Evolutionary conservation across 192 early-diverging fungal species (phyloP), one percentile per base, ranked within the genome.

Genomic region (Coemansia sp.): DNA sequence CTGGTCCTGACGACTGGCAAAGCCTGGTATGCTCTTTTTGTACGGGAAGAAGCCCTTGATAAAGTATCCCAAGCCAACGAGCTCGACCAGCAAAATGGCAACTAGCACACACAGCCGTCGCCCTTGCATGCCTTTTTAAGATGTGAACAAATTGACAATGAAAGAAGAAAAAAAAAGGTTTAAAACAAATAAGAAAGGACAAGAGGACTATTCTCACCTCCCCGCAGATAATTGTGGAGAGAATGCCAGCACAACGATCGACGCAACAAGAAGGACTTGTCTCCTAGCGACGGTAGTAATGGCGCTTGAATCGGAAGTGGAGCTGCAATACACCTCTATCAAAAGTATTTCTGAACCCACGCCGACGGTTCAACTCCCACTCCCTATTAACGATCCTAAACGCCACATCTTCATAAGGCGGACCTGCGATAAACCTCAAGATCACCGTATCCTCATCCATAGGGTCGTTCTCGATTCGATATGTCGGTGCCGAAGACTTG

Each of bases 361-460:
- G 92, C 72, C 95, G 95, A 69, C 97, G 94, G 7, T 90, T 92
- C 66, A 91, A 90, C 83, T 97, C 96, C 97, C 97, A 99, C 83
- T 98, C 95, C 24, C 92, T 86, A 61, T 95, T 96, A 60, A 97
- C 95, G 49, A 99, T 96, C 40, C 93, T 85, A 85, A 99, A 99
- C 0, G 95, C 97, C 82, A 98, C 90, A 71, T 99, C 97, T 84
- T 98, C 94, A 75, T 99, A 99, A 0, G 97, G 97, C 39, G 97
- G 93, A 0, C 95, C 95, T n/a, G 96, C 94, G 43, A 86, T 88
- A 77, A 99, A 99, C 47, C 92, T 88, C 49, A 99, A 85, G 13
- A 97, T 79, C 12, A 93, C 91, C 0, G 94, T 97, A 53, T 98
- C 97, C 33, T 88, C 86, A 40, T 75, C 73, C 53, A 64, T 76